Evolutionary conservation across 495 filamentous ascomycete species (phyloP).

Genomic region (Penicillium silybi): DNA sequence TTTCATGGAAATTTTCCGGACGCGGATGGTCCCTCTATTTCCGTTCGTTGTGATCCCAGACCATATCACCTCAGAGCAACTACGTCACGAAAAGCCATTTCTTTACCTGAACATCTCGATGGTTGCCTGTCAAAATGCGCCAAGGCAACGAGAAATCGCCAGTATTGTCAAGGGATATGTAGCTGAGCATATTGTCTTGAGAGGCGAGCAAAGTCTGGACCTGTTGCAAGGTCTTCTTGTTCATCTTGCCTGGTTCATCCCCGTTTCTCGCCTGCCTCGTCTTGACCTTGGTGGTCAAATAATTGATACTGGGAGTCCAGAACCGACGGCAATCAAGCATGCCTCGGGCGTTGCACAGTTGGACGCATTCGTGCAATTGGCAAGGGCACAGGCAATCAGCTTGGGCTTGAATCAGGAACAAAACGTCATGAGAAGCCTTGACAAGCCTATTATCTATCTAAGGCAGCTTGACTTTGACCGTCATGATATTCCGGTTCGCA

Average conservation of each 20-base stretch:
- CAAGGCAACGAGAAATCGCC: constrained; percentile 21
- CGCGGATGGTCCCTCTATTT: constrained; percentile 26
- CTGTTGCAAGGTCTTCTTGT: constrained; percentile 39
- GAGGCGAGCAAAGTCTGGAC: constrained; percentile 34
- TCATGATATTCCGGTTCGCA: constrained; percentile 12
- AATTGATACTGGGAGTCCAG: neutral
- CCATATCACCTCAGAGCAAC: constrained; percentile 18
- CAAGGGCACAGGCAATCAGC: constrained; percentile 24
- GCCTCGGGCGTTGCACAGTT: constrained; percentile 12
- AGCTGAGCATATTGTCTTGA: constrained; percentile 30
- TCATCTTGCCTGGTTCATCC: constrained; percentile 36
- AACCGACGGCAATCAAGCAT: neutral
- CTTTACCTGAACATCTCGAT: constrained; percentile 35
- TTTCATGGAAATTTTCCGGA: constrained; percentile 11
- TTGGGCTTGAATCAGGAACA: constrained; percentile 24
- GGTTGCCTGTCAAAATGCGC: constrained; percentile 24
- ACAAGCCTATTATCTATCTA: constrained; percentile 22
- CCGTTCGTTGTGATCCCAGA: constrained; percentile 34
- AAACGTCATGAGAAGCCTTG: constrained; percentile 11
- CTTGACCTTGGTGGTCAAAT: neutral
- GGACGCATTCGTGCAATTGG: constrained; percentile 21
- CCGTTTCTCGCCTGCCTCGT: constrained; percentile 3
- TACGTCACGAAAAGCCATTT: constrained; percentile 33
- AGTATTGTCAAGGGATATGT: constrained; percentile 20
- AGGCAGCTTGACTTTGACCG: constrained; percentile 7